Evolutionary conservation across 352 stramenopile genomes (phyloP).

Genomic region (Phytophthora cryptogea): DNA sequence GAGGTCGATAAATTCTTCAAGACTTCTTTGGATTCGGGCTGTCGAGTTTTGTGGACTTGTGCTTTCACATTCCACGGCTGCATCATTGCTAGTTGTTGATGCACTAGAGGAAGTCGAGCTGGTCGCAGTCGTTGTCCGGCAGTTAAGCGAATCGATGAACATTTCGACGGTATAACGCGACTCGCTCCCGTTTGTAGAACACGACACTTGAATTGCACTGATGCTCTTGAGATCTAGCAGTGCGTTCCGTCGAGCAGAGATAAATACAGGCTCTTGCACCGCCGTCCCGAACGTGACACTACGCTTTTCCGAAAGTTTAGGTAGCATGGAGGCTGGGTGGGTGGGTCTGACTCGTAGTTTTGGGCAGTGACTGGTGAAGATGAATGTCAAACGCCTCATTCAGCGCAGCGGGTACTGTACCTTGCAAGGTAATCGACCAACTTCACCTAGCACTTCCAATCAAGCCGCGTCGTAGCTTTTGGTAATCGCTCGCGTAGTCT

Average conservation of each 20-base stretch:
- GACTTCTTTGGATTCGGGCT: conserved; percentile 3
- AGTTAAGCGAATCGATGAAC: conserved; percentile 7
- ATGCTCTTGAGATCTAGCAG: conserved; percentile 12
- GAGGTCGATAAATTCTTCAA: conserved; percentile 20
- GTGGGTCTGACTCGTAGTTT: background rate
- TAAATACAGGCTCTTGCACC: conserved; percentile 5
- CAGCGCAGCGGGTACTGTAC: background rate
- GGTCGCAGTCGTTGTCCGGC: conserved; percentile 5
- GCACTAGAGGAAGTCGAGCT: conserved; percentile 9
- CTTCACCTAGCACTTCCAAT: background rate
- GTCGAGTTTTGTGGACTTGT: background rate
- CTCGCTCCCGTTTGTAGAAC: background rate
- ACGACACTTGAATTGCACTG: conserved; percentile 7
- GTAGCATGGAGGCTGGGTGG: conserved; percentile 8
- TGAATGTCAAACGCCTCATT: background rate
- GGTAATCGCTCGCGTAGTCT: background rate
- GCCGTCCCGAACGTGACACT: conserved; percentile 14
- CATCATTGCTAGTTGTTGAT: conserved; percentile 1
- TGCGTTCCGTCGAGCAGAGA: conserved; percentile 10
- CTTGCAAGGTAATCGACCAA: background rate
- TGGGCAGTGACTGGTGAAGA: background rate
- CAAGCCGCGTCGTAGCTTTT: background rate
- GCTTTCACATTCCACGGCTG: background rate
- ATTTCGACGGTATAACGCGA: conserved; percentile 7
- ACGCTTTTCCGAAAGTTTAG: conserved; percentile 11